A percentile compares a stretch with the other conserved stretches of the same genome.
These are phyloP conservation scores for Chiua virens DNA, from an alignment of 768 basidiomycete species.

Conservation along the genomic window DNA sequence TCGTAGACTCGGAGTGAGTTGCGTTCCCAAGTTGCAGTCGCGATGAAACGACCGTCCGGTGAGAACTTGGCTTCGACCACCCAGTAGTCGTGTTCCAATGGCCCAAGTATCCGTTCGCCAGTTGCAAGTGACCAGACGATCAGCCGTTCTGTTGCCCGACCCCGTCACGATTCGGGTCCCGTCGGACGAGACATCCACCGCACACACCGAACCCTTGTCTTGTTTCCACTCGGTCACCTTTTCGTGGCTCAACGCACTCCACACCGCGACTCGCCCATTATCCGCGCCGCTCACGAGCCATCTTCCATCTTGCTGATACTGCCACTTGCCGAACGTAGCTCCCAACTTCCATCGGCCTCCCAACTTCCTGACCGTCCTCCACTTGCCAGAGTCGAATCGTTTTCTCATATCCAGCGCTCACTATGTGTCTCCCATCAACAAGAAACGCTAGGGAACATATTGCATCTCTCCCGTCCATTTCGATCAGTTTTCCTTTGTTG, in stretches of 20 bases:
- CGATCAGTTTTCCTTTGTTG: background rate
- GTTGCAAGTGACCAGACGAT: background rate
- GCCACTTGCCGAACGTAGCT: background rate
- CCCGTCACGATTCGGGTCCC: background rate
- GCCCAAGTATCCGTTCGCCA: background rate
- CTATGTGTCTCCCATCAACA: background rate
- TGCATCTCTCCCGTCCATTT: background rate
- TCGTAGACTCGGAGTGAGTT: background rate
- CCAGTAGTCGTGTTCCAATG: background rate
- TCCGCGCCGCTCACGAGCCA: conserved; percentile 6
- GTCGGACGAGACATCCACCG: background rate
- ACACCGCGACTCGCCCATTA: background rate
- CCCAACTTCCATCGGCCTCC: background rate
- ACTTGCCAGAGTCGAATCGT: conserved; percentile 1
- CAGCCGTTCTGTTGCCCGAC: background rate
- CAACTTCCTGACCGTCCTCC: background rate
- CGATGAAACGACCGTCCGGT: background rate
- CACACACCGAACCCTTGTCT: background rate
- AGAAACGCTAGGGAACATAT: background rate
- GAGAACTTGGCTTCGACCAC: background rate
- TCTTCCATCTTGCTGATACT: conserved; percentile 3
- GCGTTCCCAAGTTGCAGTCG: background rate
- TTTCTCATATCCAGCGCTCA: background rate
- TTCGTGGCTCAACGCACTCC: background rate
- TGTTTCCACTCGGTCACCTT: background rate